These are phyloP conservation scores for Penicillium italicum DNA, from an alignment of 2,329 filamentous ascomycete species.

Conservation along the genomic window DNA sequence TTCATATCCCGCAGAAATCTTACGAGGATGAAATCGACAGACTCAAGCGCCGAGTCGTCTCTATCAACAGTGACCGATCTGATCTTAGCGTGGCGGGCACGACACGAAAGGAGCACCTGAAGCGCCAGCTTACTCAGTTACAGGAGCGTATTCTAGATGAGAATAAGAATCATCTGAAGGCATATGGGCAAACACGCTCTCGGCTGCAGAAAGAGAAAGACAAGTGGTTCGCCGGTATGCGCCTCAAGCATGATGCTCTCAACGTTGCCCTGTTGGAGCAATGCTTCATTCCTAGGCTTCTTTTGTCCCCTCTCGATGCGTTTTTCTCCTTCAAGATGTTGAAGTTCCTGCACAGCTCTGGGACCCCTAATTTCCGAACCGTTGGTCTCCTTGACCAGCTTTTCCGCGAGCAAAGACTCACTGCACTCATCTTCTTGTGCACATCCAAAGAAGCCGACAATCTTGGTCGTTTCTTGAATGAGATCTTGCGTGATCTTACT, in stretches of 20 bases:
- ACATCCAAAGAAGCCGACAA: constrained; percentile 90
- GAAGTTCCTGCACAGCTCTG: constrained; percentile 79
- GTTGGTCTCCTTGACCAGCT: constrained; percentile 78
- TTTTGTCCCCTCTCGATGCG: constrained; percentile 80
- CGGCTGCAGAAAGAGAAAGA: constrained; percentile 72
- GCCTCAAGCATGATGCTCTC: constrained; percentile 61
- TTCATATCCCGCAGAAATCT: constrained; percentile 69
- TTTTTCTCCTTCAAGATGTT: constrained; percentile 85
- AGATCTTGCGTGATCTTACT: constrained; percentile 73
- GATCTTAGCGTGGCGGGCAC: constrained; percentile 67
- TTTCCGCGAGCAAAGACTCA: constrained; percentile 77
- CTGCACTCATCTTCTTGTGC: constrained; percentile 80
- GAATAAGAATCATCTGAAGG: constrained; percentile 64
- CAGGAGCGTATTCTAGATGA: constrained; percentile 70
- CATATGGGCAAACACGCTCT: constrained; percentile 63
- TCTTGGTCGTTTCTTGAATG: constrained; percentile 83
- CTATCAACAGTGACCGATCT: constrained; percentile 66
- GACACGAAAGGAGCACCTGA: constrained; percentile 65
- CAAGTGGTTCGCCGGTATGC: constrained; percentile 69
- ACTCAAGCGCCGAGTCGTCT: constrained; percentile 63
- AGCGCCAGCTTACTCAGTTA: constrained; percentile 65
- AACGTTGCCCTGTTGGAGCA: constrained; percentile 80
- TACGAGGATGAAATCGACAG: constrained; percentile 74
- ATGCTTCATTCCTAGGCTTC: constrained; percentile 83
- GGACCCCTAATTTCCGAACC: constrained; percentile 80